Percentiles rank a stretch among this genome's conserved stretches.
These are phyloP conservation scores for Rhynchospora tenuis DNA, from an alignment of 176 grass and related monocot genomes.

Conservation along the genomic window DNA sequence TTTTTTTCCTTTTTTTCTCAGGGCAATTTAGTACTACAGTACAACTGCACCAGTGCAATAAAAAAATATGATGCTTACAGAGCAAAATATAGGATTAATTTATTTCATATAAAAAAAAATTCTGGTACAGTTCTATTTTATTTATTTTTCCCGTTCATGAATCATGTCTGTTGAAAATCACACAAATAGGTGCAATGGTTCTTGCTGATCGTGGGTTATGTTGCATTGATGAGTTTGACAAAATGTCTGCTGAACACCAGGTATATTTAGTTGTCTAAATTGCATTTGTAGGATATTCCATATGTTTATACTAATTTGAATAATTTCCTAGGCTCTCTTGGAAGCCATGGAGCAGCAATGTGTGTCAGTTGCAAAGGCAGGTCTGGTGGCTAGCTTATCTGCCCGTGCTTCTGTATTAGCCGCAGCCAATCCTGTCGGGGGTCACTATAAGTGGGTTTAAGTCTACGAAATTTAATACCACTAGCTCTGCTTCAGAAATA, in stretches of 20 bases:
- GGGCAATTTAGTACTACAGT: neutral
- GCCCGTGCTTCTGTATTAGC: slow-evolving; percentile 81
- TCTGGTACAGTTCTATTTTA: neutral
- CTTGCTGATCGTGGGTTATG: slow-evolving; percentile 92
- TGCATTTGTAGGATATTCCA: slow-evolving; percentile 14
- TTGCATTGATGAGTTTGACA: slow-evolving; percentile 95
- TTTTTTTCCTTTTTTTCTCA: slow-evolving; percentile 6
- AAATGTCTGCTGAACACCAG: slow-evolving; percentile 94
- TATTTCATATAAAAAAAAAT: neutral
- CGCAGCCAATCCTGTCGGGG: slow-evolving; percentile 92
- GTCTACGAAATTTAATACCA: slow-evolving; percentile 18
- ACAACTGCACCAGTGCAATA: neutral
- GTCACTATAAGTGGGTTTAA: slow-evolving; percentile 89
- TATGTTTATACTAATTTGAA: slow-evolving; percentile 25
- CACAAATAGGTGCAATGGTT: slow-evolving; percentile 79
- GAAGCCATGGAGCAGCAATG: slow-evolving; percentile 99
- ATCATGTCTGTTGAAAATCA: neutral
- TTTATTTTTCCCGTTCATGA: neutral
- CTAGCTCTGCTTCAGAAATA: neutral
- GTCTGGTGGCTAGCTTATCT: slow-evolving; percentile 92
- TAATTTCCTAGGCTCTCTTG: slow-evolving; percentile 67
- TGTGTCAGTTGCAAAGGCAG: slow-evolving; percentile 96
- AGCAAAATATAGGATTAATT: neutral
- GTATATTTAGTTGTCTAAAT: slow-evolving; percentile 23
- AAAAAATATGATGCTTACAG: neutral